These are phyloP conservation scores for Boletellus ananiceps DNA, from an alignment of 768 basidiomycete species.

Conservation along the genomic window DNA sequence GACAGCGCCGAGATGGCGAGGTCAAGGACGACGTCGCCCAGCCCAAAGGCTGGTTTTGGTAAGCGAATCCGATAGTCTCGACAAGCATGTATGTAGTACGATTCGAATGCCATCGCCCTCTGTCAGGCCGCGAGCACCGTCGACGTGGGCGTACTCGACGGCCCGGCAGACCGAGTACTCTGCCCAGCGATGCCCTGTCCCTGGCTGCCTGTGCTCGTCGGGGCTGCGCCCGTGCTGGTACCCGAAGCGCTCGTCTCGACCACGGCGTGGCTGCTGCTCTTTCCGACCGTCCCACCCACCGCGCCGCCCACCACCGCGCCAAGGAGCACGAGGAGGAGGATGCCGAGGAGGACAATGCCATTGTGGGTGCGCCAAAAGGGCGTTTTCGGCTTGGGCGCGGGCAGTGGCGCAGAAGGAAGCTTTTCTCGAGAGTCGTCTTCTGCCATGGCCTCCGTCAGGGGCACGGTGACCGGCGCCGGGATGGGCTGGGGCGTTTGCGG, in stretches of 20 bases:
- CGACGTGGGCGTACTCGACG: not conserved
- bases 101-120: too few relatives aligned
- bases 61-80: not conserved
- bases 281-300: constrained; percentile 46
- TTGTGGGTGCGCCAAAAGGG: constrained; percentile 50
- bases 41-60: constrained; percentile 56
- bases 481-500: constrained; percentile 10
- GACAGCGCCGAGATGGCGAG: constrained; percentile 67
- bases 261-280: constrained; percentile 11
- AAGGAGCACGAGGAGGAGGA: constrained; percentile 40
- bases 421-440: constrained; percentile 13
- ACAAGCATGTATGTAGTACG: too few relatives aligned
- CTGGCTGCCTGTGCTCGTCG: not conserved
- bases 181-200: not conserved
- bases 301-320: constrained; percentile 55
- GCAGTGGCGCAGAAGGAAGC: not conserved
- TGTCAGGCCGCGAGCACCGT: too few relatives aligned
- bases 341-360: constrained; percentile 37
- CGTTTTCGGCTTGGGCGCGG: constrained; percentile 1
- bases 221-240: too few relatives aligned
- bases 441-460: constrained; percentile 10
- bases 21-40: constrained; percentile 39
- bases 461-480: constrained; percentile 10
- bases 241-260: not conserved
- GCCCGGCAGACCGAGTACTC: too few relatives aligned